Percentiles rank a stretch among this genome's conserved stretches.
phyloP scores from a whole-genome alignment of 2,329 filamentous ascomycete species.

The Curvularia verruculosa region DNA sequence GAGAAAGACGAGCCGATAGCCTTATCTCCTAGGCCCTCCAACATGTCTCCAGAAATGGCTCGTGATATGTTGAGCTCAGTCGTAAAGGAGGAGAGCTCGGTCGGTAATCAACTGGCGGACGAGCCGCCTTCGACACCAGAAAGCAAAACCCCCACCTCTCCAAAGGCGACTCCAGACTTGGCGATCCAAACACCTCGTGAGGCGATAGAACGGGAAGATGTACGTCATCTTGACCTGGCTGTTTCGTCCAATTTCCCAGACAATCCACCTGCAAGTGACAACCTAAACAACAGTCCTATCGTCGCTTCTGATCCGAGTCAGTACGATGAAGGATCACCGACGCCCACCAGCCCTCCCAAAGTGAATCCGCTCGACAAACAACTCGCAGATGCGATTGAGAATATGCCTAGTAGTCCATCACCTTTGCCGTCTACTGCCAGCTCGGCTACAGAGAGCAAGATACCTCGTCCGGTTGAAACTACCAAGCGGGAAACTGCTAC shows the following conservation, averaged over 20 bases:
- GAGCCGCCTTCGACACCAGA: slow-evolving; percentile 10
- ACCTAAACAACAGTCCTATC: slow-evolving; percentile 37
- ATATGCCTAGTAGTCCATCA: slow-evolving; percentile 41
- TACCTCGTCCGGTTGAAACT: slow-evolving; percentile 47
- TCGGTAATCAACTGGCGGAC: slow-evolving; percentile 26
- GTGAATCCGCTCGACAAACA: slow-evolving; percentile 45
- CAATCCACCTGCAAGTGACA: slow-evolving; percentile 25
- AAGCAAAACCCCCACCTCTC: slow-evolving; percentile 15
- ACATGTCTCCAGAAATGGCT: slow-evolving; percentile 65
- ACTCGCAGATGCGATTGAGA: slow-evolving; percentile 43
- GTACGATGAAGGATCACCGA: slow-evolving; percentile 37
- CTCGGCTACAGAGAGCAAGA: slow-evolving; percentile 43
- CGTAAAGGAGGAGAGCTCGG: slow-evolving; percentile 64
- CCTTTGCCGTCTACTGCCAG: slow-evolving; percentile 21
- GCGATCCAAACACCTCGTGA: slow-evolving; percentile 41
- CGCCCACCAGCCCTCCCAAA: slow-evolving; percentile 37
- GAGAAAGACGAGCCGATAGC: slow-evolving; percentile 40
- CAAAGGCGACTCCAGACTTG: slow-evolving; percentile 21
- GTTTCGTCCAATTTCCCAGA: slow-evolving; percentile 52
- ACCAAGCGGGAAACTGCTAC: slow-evolving; percentile 39
- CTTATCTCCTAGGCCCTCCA: slow-evolving; percentile 45
- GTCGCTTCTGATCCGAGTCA: slow-evolving; percentile 24
- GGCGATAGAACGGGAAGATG: slow-evolving; percentile 57
- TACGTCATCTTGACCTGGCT: slow-evolving; percentile 67
- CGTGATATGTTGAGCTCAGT: slow-evolving; percentile 69